Conservation (phyloP, 805 yeast genomes). For the Ogataea ramenticola region DNA sequence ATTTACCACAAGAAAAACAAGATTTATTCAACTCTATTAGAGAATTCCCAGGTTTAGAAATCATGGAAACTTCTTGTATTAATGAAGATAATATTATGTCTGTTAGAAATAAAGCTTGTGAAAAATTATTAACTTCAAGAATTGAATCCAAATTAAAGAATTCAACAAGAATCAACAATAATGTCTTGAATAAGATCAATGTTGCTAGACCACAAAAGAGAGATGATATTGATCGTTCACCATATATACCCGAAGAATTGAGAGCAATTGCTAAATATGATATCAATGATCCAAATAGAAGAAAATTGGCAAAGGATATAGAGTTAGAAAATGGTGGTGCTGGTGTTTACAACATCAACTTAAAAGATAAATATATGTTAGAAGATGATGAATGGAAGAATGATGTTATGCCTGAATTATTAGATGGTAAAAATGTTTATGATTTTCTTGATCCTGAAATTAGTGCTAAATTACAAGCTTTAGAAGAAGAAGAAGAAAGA, state of each 20-base stretch:
- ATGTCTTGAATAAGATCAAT: conserved; percentile 90
- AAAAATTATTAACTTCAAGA: conserved; percentile 88
- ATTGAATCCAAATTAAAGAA: conserved; percentile 96
- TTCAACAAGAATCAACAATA: conserved; percentile 77
- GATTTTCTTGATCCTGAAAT: conserved; percentile 97
- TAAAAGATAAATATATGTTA: conserved; percentile 84
- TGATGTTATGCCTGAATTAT: conserved; percentile 93
- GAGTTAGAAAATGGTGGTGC: conserved; percentile 98
- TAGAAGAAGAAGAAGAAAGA: conserved; percentile 95
- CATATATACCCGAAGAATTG: conserved; percentile 77
- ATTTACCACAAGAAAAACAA: conserved; percentile 70
- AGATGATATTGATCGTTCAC: conserved; percentile 76
- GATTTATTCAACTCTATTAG: conserved; percentile 59
- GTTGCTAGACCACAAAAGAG: conserved; percentile 86
- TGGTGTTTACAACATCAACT: conserved; percentile 91
- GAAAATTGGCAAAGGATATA: conserved; percentile 75
- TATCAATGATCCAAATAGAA: conserved; percentile 72
- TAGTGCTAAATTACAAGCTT: conserved; percentile 83
- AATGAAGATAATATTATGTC: conserved; percentile 93
- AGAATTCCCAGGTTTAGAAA: conserved; percentile 75
- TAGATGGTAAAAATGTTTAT: conserved; percentile 94
- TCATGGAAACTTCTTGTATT: conserved; percentile 88
- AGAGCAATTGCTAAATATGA: conserved; percentile 60
- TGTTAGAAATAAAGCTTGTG: conserved; percentile 96
- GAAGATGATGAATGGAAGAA: conserved; percentile 98